These are phyloP conservation scores for Cladophialophora psammophila DNA, from an alignment of 2,329 filamentous ascomycete genomes.

Conservation along the genomic window DNA sequence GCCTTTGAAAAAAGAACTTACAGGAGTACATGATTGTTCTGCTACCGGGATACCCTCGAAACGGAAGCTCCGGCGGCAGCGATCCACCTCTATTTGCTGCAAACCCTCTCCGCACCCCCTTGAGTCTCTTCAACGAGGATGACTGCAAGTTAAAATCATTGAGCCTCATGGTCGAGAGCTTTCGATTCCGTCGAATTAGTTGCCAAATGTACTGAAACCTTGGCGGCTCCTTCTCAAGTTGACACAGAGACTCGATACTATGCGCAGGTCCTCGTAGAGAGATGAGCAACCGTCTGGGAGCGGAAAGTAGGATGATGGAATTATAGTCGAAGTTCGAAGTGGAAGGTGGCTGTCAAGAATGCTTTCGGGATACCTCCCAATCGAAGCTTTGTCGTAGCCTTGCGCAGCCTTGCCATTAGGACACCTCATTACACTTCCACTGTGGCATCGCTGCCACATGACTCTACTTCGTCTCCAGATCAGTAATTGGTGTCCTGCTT, in stretches of 20 bases:
- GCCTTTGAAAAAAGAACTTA: neutral
- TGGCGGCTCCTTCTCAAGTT: neutral
- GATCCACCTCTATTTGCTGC: neutral
- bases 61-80: neutral
- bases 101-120: neutral
- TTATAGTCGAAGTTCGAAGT: neutral
- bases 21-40: neutral
- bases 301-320: neutral
- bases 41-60: neutral
- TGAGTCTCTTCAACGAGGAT: neutral
- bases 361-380: neutral
- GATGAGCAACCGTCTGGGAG: neutral
- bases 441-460: no score
- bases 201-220: neutral
- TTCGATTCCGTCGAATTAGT: neutral
- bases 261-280: neutral
- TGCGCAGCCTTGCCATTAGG: constrained; percentile 1
- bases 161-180: neutral
- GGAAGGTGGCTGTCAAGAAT: neutral
- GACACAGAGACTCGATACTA: neutral
- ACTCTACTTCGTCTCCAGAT: no score
- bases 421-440: no score
- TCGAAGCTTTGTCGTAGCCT: neutral
- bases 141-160: neutral
- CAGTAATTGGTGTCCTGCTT: no score